Evolutionary conservation across 768 basidiomycete genomes (phyloP).

Genomic region (Chiua virens): DNA sequence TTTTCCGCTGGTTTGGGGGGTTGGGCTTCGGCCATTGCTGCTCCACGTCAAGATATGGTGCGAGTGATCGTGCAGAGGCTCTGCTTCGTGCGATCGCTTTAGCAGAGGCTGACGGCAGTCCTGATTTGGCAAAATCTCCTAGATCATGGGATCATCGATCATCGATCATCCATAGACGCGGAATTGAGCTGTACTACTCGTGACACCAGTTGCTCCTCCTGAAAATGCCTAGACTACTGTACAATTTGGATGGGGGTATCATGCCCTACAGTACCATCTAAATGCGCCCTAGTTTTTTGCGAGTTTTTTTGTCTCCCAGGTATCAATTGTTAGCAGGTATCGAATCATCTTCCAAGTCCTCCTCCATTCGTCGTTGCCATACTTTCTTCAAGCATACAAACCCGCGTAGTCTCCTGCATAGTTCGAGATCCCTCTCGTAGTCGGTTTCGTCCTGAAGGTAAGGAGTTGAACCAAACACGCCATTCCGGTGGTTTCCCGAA

Average conservation of each 20-base stretch:
- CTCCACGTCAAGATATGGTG: neutral
- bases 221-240: conserved; percentile 25
- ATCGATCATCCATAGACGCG: neutral
- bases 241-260: conserved; percentile 28
- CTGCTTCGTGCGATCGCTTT: conserved; percentile 7
- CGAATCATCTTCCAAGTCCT: conserved; percentile 6
- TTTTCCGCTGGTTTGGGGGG: conserved; percentile 48
- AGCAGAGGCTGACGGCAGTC: conserved; percentile 8
- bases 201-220: neutral
- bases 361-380: conserved; percentile 3
- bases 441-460: conserved; percentile 18
- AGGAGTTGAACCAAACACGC: conserved; percentile 48
- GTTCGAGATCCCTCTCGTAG: conserved; percentile 32
- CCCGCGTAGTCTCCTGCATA: conserved; percentile 43
- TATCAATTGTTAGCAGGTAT: conserved; percentile 19
- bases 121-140: conserved; percentile 26
- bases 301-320: conserved; percentile 12
- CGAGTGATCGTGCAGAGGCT: conserved; percentile 9
- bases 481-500: conserved; percentile 49
- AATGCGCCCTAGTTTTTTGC: conserved; percentile 10
- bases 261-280: conserved; percentile 22
- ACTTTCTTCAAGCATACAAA: conserved; percentile 52
- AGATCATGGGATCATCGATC: neutral
- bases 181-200: neutral
- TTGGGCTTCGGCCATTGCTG: conserved; percentile 62